Base-by-base conservation (phyloP, 306 rosid species). In the Oemleria cerasiformis region DNA sequence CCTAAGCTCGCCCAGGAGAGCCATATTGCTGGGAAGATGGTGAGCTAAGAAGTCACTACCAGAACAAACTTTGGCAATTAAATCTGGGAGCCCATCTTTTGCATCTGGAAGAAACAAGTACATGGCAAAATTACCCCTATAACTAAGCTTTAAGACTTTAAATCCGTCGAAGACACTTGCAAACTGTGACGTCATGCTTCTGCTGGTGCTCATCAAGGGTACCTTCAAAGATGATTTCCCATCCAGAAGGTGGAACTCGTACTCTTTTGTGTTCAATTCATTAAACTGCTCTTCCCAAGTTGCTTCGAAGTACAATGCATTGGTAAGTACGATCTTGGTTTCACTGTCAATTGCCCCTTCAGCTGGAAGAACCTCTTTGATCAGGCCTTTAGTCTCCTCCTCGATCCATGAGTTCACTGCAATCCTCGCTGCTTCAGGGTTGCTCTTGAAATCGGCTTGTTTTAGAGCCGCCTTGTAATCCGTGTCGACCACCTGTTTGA, bases 21-120 rank as follows among this genome's bases (percentile, higher is more conserved):
- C 54, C 17, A 1, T 15, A 5, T 16, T 0, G 2, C 16, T 13
- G 6, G 20, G 20, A 16, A 13, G 54, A 49, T 49, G 54, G 16
- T 16, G 20, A 16, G 17, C 9, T 49, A 49, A 48, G 53, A 48
- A 15, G 7, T 16, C 54, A 16, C 0, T 8, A 0, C 65, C 63
- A 4, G 64, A 10, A 21, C 2, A 30, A 2, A 61, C 17, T n/a
- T 34, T 58, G 7, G 59, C 40, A 14, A 76, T 23, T 13, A 79
- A 41, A 15, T 40, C 21, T 23, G 64, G 65, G 8, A 79, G 48
- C 12, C 82, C 79, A 7, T 79, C 49, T n/a, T 23, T 74, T 5
- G 15, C 68, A 17, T 76, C 15, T 4, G 82, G 87, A 70, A 76
- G 84, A 59, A 63, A 65, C 45, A 83, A 65, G 16, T 51, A 39